These are phyloP conservation scores for Tylopilus vinaceipallidus DNA, from an alignment of 768 basidiomycete genomes.

Conservation along the genomic window DNA sequence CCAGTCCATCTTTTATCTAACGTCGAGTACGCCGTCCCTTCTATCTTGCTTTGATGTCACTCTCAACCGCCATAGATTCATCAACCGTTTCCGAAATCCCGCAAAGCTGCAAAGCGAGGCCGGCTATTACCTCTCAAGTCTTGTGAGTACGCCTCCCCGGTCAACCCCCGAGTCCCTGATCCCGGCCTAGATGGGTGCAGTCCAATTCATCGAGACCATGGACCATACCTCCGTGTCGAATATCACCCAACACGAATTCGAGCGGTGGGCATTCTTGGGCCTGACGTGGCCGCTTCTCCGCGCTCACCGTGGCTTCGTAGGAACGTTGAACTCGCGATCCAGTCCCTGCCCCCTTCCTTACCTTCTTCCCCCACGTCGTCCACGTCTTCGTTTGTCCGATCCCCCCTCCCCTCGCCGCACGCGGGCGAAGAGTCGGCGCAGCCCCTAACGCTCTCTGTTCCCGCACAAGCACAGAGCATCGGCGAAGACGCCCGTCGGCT, in stretches of 20 bases:
- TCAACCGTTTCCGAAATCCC: conserved; percentile 91
- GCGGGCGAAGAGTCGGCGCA: conserved; percentile 89
- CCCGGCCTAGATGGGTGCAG: conserved; percentile 78
- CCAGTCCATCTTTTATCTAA: conserved; percentile 92
- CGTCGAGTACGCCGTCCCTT: conserved; percentile 66
- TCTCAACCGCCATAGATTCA: conserved; percentile 59
- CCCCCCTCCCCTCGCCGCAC: conserved; percentile 43
- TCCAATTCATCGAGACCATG: conserved; percentile 98
- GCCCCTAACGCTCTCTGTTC: conserved; percentile 63
- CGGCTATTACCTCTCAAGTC: conserved; percentile 94
- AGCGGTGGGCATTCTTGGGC: conserved; percentile 47
- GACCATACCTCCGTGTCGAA: conserved; percentile 93
- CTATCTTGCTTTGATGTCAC: neutral
- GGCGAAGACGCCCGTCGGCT: conserved; percentile 77
- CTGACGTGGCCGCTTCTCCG: neutral
- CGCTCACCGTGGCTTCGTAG: conserved; percentile 24
- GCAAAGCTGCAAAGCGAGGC: conserved; percentile 90
- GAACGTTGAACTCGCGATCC: conserved; percentile 63
- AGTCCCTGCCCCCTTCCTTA: conserved; percentile 38
- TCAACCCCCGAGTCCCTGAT: conserved; percentile 1
- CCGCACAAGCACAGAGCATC: conserved; percentile 30
- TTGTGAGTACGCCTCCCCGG: conserved; percentile 49
- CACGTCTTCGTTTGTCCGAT: conserved; percentile 40
- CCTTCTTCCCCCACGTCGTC: conserved; percentile 33
- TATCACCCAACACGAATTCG: conserved; percentile 92